Percentiles rank a stretch among this genome's conserved stretches.
These are phyloP conservation scores for Tetrahymena elliotti DNA, from an alignment of 73 alveolate species.

Conservation along the genomic window DNA sequence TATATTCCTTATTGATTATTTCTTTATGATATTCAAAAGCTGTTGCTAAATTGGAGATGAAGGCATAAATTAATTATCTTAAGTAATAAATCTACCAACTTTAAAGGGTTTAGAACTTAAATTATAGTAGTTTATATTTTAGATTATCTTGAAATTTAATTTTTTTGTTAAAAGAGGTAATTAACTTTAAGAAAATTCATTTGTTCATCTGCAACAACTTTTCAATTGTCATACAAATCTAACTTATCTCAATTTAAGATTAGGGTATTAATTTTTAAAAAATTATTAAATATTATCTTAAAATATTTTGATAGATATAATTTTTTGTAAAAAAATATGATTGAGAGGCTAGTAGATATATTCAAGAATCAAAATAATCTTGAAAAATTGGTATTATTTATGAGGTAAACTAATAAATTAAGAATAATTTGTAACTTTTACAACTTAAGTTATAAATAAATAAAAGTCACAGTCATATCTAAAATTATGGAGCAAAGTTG, in stretches of 20 bases:
- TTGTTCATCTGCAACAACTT: background rate
- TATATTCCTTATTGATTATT: background rate
- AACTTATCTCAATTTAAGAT: background rate
- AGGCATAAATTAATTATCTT: background rate
- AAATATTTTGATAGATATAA: background rate
- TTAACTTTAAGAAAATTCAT: background rate
- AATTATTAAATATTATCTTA: background rate
- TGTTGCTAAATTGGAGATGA: background rate
- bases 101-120: background rate
- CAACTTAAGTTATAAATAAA: background rate
- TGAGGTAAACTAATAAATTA: background rate
- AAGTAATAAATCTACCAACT: background rate
- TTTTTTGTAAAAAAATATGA: background rate
- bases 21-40: background rate
- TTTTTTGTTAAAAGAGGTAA: background rate
- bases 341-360: background rate
- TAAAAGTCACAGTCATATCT: background rate
- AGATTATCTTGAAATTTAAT: background rate
- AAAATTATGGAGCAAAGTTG: background rate
- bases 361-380: background rate
- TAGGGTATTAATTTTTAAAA: background rate
- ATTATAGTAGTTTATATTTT: background rate
- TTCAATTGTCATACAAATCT: background rate
- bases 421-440: background rate
- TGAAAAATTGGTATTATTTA: background rate